Evolutionary conservation across 441 rosid species (phyloP).

Genomic region (Corymbia citriodora): DNA sequence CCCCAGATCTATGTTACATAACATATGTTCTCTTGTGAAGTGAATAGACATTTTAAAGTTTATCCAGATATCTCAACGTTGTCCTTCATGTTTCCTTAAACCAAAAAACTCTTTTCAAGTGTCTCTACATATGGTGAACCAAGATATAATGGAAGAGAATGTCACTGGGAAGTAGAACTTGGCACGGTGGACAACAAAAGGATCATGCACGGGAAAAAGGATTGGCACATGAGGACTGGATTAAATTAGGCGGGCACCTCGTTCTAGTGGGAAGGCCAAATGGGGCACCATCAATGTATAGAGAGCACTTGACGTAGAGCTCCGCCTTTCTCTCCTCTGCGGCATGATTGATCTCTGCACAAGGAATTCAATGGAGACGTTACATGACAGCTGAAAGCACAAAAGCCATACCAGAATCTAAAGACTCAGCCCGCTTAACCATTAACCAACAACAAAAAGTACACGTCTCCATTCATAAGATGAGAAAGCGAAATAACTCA

Average conservation of each 20-base stretch:
- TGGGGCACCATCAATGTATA: constrained; percentile 87
- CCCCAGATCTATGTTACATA: background rate
- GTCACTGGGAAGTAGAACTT: background rate
- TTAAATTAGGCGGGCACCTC: constrained; percentile 26
- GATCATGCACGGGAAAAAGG: no score
- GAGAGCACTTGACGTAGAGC: constrained; percentile 75
- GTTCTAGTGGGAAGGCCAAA: constrained; percentile 91
- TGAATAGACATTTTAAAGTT: background rate
- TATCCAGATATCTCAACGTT: background rate
- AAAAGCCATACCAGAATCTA: background rate
- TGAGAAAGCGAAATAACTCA: no score
- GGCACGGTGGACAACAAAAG: rapidly evolving
- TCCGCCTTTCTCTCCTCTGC: constrained; percentile 62
- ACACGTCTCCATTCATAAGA: background rate
- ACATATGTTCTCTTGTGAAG: background rate
- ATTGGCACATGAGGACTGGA: background rate
- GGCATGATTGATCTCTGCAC: constrained; percentile 33
- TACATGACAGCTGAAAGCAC: background rate
- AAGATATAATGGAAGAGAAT: background rate
- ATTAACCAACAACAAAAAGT: background rate
- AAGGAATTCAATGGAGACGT: background rate
- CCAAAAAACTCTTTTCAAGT: background rate
- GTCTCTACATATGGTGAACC: background rate
- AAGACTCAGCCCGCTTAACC: background rate
- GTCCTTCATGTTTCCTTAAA: background rate